A percentile compares a stretch with the other conserved stretches of the same genome.
Evolutionary conservation across 495 filamentous ascomycete species (phyloP).

Genomic region (Lindgomyces ingoldianus): DNA sequence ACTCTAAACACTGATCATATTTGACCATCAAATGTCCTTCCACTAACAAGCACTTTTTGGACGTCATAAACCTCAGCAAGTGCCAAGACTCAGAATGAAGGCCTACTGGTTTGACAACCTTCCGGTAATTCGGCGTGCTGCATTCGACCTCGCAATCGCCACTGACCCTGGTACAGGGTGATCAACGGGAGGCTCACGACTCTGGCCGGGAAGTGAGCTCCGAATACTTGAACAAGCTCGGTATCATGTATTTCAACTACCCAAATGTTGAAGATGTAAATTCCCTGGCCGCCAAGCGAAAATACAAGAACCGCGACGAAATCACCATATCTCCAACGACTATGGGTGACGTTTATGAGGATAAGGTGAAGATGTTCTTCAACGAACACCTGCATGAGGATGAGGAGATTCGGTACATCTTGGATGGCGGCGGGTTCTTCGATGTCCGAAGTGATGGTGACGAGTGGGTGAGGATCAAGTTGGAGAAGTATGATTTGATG

Average conservation of each 20-base stretch:
- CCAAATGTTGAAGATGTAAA: conserved; percentile 66
- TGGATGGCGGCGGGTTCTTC: conserved; percentile 88
- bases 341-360: conserved; percentile 85
- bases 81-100: conserved; percentile 28
- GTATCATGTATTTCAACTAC: conserved; percentile 75
- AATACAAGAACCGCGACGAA: conserved; percentile 94
- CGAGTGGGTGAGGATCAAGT: conserved; percentile 77
- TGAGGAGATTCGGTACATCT: conserved; percentile 97
- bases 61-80: background rate
- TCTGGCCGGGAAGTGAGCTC: conserved; percentile 65
- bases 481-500: conserved; percentile 74
- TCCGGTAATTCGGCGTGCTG: conserved; percentile 23
- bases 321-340: conserved; percentile 82
- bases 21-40: background rate
- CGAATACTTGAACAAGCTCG: conserved; percentile 68
- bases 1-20: background rate
- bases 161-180: conserved; percentile 60
- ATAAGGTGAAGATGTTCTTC: conserved; percentile 92
- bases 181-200: conserved; percentile 89
- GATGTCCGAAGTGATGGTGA: conserved; percentile 81
- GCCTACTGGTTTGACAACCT: conserved; percentile 43
- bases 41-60: background rate
- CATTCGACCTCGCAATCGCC: background rate
- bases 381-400: conserved; percentile 96
- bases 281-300: conserved; percentile 67